Base-by-base conservation (phyloP, 345 rosid species). In the Citrus maxima region DNA sequence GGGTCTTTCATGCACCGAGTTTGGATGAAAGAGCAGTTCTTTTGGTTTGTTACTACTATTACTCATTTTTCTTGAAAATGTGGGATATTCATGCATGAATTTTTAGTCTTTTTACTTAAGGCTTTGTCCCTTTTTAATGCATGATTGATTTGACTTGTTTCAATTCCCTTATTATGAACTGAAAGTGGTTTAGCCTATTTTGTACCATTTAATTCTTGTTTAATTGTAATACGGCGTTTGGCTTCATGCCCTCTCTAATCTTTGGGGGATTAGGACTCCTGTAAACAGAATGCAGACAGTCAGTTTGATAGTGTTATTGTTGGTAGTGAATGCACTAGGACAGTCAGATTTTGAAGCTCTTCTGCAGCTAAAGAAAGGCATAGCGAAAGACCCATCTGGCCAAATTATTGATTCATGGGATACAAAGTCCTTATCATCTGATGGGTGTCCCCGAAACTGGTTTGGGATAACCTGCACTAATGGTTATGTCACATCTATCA, bases 391-490 rank as follows among this genome's bases (percentile, higher is more conserved):
- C 89, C 89, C 93, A 75, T 84, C 93, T 12, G 92, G 90, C 58
- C 71, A 83, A 81, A 70, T 86, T 76, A 75, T 88, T 77, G 83
- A 72, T 78, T 93, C 98, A 49, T 95, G 98, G 98, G 86, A 89
- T 60, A 81, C 90, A 35, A 90, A 88, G 74, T 81, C 92, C 76
- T 80, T 91, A 70, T 72, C 88, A 38, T 84, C 97, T 67, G 83
- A 95, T 83, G 90, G 80, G 42, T 95, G 98, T 69, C 97, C 98
- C 6, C 58, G 38, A 78, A 85, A 87, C 76, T 95, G 98, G 98
- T 89, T 80, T 32, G 97, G 98, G n/a, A 83, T 95, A 58, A 73
- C 82, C 72, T 95, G 98, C 80, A 72, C 34, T 73, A 85, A 82
- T 35, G 94, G 97, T 25, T 82, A 73, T 82, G 95, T 95, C 55